These are phyloP conservation scores for Lepidium campestre DNA, from an alignment of 441 rosid species.

Conservation along the genomic window DNA sequence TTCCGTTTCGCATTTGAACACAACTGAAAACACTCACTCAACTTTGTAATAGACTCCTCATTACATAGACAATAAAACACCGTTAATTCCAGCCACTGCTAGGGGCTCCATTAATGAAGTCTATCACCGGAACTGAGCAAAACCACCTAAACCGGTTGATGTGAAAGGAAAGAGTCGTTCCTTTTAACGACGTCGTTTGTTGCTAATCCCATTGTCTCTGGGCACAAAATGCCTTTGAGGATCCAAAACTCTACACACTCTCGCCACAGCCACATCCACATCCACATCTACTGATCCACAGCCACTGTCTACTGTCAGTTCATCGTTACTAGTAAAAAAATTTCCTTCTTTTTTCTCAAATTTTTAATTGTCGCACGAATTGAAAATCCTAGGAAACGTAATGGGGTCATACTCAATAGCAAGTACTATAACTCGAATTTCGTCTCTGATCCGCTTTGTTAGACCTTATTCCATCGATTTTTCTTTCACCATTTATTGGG, in stretches of 20 bases:
- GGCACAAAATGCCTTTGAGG: not conserved
- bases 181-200: slow-evolving; percentile 8
- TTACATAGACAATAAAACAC: too few species aligned
- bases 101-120: too few species aligned
- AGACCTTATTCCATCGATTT: not conserved
- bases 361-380: not conserved
- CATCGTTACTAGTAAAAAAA: slow-evolving; percentile 14
- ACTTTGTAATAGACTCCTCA: too few species aligned
- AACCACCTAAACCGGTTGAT: not conserved
- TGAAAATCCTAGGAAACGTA: not conserved
- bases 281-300: not conserved
- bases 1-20: too few species aligned
- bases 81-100: too few species aligned
- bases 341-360: not conserved
- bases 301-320: not conserved
- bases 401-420: slow-evolving; percentile 34
- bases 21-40: too few species aligned
- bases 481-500: slow-evolving; percentile 12
- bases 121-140: not conserved
- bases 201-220: not conserved
- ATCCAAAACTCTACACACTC: not conserved
- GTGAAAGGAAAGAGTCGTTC: too few species aligned
- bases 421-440: slow-evolving; percentile 33
- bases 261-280: not conserved
- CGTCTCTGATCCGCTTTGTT: slow-evolving; percentile 22